phyloP scores from a whole-genome alignment of 2,329 filamentous ascomycete genomes.

The Fusarium hostae region DNA sequence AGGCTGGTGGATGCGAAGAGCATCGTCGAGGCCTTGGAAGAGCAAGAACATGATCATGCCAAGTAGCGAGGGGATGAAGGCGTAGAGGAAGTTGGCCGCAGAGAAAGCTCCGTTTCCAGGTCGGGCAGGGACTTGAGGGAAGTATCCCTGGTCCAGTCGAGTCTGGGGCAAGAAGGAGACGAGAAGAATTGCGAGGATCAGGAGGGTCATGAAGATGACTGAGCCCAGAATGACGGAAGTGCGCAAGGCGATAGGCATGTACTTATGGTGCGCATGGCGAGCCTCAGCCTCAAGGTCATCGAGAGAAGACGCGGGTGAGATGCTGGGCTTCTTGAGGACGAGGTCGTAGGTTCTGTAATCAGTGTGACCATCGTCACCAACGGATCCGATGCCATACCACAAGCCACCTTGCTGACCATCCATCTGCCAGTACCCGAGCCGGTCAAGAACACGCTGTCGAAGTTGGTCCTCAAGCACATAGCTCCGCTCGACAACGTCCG shows the following conservation, averaged over 20 bases:
- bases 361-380: slow-evolving; percentile 46
- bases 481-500: slow-evolving; percentile 64
- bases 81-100: slow-evolving; percentile 87
- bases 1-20: slow-evolving; percentile 73
- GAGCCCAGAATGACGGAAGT: slow-evolving; percentile 73
- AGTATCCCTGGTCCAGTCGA: slow-evolving; percentile 75
- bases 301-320: slow-evolving; percentile 48
- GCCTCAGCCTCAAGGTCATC: slow-evolving; percentile 43
- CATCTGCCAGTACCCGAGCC: slow-evolving; percentile 88
- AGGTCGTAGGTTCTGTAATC: slow-evolving; percentile 40
- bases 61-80: slow-evolving; percentile 75
- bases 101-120: slow-evolving; percentile 77
- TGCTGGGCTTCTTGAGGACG: slow-evolving; percentile 44
- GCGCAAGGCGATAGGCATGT: slow-evolving; percentile 81
- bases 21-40: slow-evolving; percentile 74
- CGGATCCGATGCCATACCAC: slow-evolving; percentile 80
- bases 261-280: slow-evolving; percentile 60
- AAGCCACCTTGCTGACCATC: slow-evolving; percentile 71
- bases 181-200: slow-evolving; percentile 77
- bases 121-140: slow-evolving; percentile 71
- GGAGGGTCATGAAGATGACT: slow-evolving; percentile 66
- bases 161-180: slow-evolving; percentile 81
- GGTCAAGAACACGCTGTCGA: slow-evolving; percentile 69
- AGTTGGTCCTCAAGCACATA: slow-evolving; percentile 65
- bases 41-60: slow-evolving; percentile 74